These are phyloP conservation scores for Amphichorda felina DNA, from an alignment of 2,329 filamentous ascomycete genomes.

Conservation along the genomic window DNA sequence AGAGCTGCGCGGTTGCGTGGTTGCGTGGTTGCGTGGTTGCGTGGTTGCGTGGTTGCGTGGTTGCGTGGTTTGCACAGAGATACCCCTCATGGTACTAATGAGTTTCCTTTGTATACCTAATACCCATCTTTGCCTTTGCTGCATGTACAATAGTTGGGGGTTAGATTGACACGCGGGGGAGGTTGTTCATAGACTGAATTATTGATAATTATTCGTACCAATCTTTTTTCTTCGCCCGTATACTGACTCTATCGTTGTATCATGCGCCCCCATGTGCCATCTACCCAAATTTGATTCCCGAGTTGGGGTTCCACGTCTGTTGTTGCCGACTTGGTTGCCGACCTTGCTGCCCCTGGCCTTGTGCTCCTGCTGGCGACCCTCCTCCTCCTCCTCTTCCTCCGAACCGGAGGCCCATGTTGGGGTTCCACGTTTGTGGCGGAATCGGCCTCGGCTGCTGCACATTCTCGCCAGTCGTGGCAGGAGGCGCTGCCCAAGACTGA, in stretches of 20 bases:
- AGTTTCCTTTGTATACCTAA: neutral
- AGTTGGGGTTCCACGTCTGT: slow-evolving; percentile 46
- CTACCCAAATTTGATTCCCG: slow-evolving; percentile 44
- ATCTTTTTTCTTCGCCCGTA: too few species aligned
- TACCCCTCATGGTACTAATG: too few species aligned
- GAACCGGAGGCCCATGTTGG: slow-evolving; percentile 45
- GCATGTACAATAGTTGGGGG: too few species aligned
- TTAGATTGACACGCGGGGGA: too few species aligned
- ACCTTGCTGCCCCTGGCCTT: slow-evolving; percentile 10
- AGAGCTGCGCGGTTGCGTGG: neutral
- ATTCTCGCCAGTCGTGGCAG: slow-evolving; percentile 26
- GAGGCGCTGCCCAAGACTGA: slow-evolving; percentile 41
- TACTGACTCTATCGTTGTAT: too few species aligned
- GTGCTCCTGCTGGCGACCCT: slow-evolving; percentile 11
- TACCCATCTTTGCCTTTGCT: too few species aligned
- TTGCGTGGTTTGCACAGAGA: too few species aligned
- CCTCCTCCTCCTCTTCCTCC: slow-evolving; percentile 3
- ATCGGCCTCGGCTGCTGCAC: slow-evolving; percentile 44
- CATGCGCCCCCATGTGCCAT: too few species aligned
- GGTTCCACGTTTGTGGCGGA: slow-evolving; percentile 56
- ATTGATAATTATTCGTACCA: too few species aligned
- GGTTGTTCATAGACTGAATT: too few species aligned
- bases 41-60: too few species aligned
- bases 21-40: too few species aligned
- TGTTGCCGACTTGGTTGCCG: slow-evolving; percentile 12